Evolutionary conservation across 495 filamentous ascomycete species (phyloP), one percentile per base, ranked within the genome.

Genomic region (Podospora pseudopauciseta): DNA sequence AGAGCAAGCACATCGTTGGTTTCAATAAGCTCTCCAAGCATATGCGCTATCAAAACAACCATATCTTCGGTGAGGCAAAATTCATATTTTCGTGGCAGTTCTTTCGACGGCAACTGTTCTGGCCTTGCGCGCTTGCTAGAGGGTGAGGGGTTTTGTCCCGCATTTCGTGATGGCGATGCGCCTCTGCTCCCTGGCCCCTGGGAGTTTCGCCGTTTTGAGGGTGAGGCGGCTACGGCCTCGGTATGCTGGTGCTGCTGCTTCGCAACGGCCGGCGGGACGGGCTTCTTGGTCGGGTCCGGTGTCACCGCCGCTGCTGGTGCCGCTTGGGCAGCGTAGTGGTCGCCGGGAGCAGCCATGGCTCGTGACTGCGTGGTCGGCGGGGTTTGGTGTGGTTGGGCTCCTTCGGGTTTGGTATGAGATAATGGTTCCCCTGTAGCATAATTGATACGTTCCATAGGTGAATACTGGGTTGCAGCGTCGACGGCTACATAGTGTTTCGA

Each of bases 21-120:
- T 65, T 90, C 88, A 72, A 99, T 93, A 20, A 99, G 83, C 79
- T 99, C 95, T 76, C 92, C 87, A 20, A 99, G 85, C 95, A 99
- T 97, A 75, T 94, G 93, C 62, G 93, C 88, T 67, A 99, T 96
- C 70, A 98, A 83, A 39, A 91, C 84, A 6, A 96, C 95, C 71
- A 99, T 83, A 78, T 97, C 92, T 71, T 91, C 88, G 19, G 91
- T 86, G 62, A 91, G 85, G 71, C 91, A 94, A 27, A 84, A 78
- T 72, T 95, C 91, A 78, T 99, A 99, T 71, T 84, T 79, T 44
- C 80, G 73, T 5, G 95, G 93, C 76, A 99, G 82, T 27, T 88
- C 65, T 78, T 93, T 97, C 23, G 87, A 72, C 26, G 80, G 78
- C 1, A 67, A 69, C 18, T 74, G 67, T 55, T 78, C 80, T 20